These are phyloP conservation scores for Penicillium sclerotiorum DNA, from an alignment of 2,329 filamentous ascomycete genomes.

Conservation along the genomic window DNA sequence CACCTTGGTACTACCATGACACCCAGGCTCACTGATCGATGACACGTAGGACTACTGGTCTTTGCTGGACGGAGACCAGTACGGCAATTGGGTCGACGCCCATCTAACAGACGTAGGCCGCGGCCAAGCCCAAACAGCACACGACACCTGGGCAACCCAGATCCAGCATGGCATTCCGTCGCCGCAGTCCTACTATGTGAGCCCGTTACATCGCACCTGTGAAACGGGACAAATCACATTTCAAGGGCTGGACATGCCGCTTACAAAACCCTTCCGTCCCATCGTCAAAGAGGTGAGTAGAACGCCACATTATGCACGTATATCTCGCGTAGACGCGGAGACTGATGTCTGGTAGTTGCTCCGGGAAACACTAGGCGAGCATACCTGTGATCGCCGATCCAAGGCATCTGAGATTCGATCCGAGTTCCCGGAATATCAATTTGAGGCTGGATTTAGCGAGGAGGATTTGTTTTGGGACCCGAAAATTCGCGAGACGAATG, in stretches of 20 bases:
- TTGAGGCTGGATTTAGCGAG: slow-evolving; percentile 59
- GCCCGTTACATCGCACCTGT: slow-evolving; percentile 61
- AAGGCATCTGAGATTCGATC: slow-evolving; percentile 50
- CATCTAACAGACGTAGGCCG: slow-evolving; percentile 57
- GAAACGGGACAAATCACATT: slow-evolving; percentile 61
- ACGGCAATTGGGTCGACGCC: slow-evolving; percentile 60
- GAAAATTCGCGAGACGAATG: slow-evolving; percentile 52
- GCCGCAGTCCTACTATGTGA: slow-evolving; percentile 60
- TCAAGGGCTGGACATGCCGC: slow-evolving; percentile 48
- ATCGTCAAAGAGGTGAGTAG: slow-evolving; percentile 56
- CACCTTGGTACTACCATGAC: too few species aligned
- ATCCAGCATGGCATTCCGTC: slow-evolving; percentile 53
- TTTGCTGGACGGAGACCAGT: slow-evolving; percentile 59
- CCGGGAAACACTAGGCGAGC: slow-evolving; percentile 61
- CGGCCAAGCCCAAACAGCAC: slow-evolving; percentile 51
- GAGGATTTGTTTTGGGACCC: slow-evolving; percentile 57
- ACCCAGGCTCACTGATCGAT: background rate
- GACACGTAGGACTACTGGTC: slow-evolving; percentile 58
- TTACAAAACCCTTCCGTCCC: slow-evolving; percentile 53
- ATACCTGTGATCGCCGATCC: slow-evolving; percentile 63
- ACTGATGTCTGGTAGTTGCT: slow-evolving; percentile 42
- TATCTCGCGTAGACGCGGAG: too few species aligned
- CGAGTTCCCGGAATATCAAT: slow-evolving; percentile 53
- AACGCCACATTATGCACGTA: background rate
- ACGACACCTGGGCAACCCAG: slow-evolving; percentile 53